These are phyloP conservation scores for Aspergillus sp. DNA, from an alignment of 2,329 filamentous ascomycete species.

Conservation along the genomic window DNA sequence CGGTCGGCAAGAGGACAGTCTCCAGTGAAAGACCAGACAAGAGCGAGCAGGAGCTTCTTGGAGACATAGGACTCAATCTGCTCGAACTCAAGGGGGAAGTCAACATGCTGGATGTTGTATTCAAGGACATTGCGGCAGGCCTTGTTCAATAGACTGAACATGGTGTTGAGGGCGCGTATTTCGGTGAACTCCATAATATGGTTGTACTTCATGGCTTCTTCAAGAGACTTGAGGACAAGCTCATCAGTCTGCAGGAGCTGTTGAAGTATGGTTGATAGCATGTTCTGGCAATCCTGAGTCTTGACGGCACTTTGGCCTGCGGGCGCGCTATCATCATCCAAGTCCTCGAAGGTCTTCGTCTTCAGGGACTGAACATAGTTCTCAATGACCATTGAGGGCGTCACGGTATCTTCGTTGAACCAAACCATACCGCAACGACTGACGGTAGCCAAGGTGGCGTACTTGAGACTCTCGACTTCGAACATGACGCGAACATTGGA, in stretches of 20 bases:
- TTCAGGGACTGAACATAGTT: constrained; percentile 87
- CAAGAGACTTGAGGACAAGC: constrained; percentile 78
- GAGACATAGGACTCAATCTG: constrained; percentile 87
- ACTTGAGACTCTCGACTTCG: constrained; percentile 96
- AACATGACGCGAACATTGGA: constrained; percentile 99
- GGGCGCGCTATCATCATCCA: constrained; percentile 87
- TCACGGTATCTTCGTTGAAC: constrained; percentile 98
- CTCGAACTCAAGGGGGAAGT: constrained; percentile 89
- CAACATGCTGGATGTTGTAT: constrained; percentile 91
- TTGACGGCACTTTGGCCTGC: constrained; percentile 77
- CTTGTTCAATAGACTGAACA: constrained; percentile 97
- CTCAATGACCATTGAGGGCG: constrained; percentile 85
- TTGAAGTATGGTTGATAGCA: constrained; percentile 79
- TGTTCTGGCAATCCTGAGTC: constrained; percentile 75
- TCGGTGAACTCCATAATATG: constrained; percentile 99
- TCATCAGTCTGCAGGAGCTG: constrained; percentile 76
- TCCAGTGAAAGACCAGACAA: constrained; percentile 95
- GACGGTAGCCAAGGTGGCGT: constrained; percentile 97
- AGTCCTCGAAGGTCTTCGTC: constrained; percentile 85
- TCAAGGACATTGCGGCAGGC: constrained; percentile 89
- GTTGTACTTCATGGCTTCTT: constrained; percentile 75
- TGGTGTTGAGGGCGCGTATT: constrained; percentile 84
- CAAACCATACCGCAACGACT: constrained; percentile 99
- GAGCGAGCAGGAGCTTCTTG: constrained; percentile 89
- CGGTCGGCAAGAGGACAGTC: constrained; percentile 89